phyloP scores from a whole-genome alignment of 108 stramenopile species.

The Aurantiochytrium sp. region DNA sequence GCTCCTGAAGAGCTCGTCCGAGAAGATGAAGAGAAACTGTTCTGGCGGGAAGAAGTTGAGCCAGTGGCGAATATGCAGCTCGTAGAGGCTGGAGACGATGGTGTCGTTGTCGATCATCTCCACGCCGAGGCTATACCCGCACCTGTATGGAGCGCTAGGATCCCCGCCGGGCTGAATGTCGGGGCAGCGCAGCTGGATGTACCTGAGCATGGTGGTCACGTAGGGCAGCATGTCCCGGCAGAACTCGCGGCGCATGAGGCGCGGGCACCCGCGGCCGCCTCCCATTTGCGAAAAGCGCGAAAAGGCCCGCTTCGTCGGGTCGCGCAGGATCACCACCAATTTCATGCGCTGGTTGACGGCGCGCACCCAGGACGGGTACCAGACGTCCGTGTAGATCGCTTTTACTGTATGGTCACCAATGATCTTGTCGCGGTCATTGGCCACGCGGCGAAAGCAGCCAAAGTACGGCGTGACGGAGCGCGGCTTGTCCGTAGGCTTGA shows the following conservation, averaged over 20 bases:
- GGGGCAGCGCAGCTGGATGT: not conserved
- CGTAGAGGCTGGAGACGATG: not conserved
- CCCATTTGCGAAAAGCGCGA: not conserved
- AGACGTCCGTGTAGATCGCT: not conserved
- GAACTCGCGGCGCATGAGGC: not conserved
- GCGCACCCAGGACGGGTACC: conserved; percentile 14
- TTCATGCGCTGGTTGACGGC: conserved; percentile 11
- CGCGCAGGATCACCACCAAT: not conserved
- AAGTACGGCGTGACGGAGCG: not conserved
- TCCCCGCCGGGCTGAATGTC: not conserved
- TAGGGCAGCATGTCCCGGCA: not conserved
- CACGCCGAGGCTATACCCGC: not conserved
- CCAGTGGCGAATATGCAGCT: not conserved
- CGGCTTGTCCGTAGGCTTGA: not conserved
- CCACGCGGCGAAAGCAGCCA: not conserved
- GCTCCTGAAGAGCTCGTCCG: not conserved
- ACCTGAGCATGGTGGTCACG: not conserved
- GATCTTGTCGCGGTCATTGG: not conserved
- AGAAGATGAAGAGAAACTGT: not conserved
- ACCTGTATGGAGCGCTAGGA: not conserved
- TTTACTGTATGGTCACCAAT: conserved; percentile 6
- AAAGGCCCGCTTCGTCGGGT: not conserved
- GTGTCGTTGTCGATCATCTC: not conserved
- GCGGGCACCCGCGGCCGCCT: not conserved
- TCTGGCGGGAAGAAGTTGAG: not conserved